Percentiles rank a stretch among this genome's conserved stretches.
Conservation (phyloP, 2,329 filamentous ascomycete genomes). For the Nemania diffusa region DNA sequence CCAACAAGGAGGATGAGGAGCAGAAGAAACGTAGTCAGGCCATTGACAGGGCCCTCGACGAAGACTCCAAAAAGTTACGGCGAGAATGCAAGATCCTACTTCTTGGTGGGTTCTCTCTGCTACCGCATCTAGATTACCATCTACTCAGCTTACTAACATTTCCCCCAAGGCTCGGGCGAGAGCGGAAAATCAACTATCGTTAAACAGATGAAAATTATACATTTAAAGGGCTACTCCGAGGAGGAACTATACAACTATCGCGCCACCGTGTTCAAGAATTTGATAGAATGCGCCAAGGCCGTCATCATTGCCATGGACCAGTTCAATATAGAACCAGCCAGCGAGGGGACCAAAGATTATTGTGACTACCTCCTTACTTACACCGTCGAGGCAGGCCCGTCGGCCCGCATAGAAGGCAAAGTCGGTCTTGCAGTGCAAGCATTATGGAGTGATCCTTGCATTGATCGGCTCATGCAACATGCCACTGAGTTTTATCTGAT, state of each 20-base stretch:
- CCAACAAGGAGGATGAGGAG: constrained; percentile 84
- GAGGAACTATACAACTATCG: constrained; percentile 95
- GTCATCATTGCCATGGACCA: constrained; percentile 92
- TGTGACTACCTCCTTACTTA: constrained; percentile 87
- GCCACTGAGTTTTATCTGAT: constrained; percentile 99
- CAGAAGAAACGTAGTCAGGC: constrained; percentile 96
- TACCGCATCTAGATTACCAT: background rate
- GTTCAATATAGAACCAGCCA: constrained; percentile 84
- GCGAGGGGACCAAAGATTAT: constrained; percentile 76
- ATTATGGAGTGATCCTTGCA: constrained; percentile 90
- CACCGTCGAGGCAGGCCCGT: constrained; percentile 88
- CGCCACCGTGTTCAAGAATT: constrained; percentile 97
- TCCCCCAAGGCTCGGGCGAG: constrained; percentile 81
- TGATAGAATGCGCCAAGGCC: constrained; percentile 95
- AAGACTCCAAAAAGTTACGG: constrained; percentile 90
- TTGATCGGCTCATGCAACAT: constrained; percentile 85
- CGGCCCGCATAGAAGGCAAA: constrained; percentile 81
- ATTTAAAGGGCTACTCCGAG: constrained; percentile 95
- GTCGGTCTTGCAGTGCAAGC: constrained; percentile 86
- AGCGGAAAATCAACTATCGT: constrained; percentile 99
- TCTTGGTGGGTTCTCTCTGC: constrained; percentile 70
- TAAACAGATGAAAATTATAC: constrained; percentile 99
- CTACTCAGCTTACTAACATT: constrained; percentile 31
- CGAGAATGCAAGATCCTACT: constrained; percentile 99
- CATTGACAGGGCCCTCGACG: constrained; percentile 93